These are phyloP conservation scores for Neurospora pannonica DNA, from an alignment of 495 filamentous ascomycete genomes.

Conservation along the genomic window DNA sequence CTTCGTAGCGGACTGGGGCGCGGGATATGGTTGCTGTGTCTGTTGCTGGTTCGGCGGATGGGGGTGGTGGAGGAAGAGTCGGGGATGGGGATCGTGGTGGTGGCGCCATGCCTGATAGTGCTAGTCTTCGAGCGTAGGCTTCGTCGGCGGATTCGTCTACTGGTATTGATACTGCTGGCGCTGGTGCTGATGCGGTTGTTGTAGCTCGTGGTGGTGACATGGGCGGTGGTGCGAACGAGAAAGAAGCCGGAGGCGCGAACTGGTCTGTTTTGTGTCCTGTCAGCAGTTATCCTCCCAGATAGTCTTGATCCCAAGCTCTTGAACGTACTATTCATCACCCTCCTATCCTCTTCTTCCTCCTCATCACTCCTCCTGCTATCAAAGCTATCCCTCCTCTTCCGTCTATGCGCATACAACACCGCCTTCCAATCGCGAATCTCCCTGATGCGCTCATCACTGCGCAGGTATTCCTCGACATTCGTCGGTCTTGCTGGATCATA, in stretches of 20 bases:
- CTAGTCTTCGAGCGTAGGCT: constrained; percentile 57
- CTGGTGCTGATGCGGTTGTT: constrained; percentile 16
- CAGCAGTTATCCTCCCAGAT: constrained; percentile 7
- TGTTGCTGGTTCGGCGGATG: constrained; percentile 31
- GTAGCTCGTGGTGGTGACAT: constrained; percentile 35
- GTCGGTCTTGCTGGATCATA: constrained; percentile 83
- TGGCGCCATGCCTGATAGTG: constrained; percentile 33
- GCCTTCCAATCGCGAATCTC: constrained; percentile 87
- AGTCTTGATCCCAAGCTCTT: neutral
- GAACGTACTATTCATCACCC: constrained; percentile 42
- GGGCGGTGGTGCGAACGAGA: constrained; percentile 68
- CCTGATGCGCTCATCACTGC: constrained; percentile 71
- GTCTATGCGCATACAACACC: constrained; percentile 66
- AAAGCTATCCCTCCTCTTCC: constrained; percentile 35
- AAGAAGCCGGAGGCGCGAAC: constrained; percentile 59
- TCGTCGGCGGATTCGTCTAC: constrained; percentile 61
- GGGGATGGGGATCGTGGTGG: constrained; percentile 24
- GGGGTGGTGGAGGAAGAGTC: constrained; percentile 42
- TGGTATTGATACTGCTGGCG: constrained; percentile 17
- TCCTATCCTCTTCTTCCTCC: constrained; percentile 40
- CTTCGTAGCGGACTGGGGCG: constrained; percentile 74
- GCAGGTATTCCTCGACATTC: constrained; percentile 75
- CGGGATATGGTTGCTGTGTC: constrained; percentile 58
- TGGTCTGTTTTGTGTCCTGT: constrained; percentile 37
- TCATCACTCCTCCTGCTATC: constrained; percentile 38